These are phyloP conservation scores for Ganoderma resinaceum DNA, from an alignment of 1,284 basidiomycete genomes.

Conservation along the genomic window DNA sequence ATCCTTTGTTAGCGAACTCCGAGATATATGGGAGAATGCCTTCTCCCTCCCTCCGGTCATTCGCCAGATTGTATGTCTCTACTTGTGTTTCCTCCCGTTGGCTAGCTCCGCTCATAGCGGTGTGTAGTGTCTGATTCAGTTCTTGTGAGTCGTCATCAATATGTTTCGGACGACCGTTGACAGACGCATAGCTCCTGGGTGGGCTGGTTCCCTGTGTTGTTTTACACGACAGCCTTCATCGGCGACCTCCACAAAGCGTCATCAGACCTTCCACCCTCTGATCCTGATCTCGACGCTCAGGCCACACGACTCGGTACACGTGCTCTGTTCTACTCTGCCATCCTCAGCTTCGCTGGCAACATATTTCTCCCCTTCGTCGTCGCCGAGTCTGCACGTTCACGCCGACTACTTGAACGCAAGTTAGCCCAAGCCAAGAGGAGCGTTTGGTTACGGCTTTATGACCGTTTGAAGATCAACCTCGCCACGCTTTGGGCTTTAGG, in stretches of 20 bases:
- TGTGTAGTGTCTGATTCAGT: conserved; percentile 77
- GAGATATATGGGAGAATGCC: conserved; percentile 74
- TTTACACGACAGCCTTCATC: conserved; percentile 89
- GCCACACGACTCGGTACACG: conserved; percentile 82
- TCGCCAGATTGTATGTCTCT: conserved; percentile 72
- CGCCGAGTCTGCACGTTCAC: conserved; percentile 37
- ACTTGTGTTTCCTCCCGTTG: conserved; percentile 24
- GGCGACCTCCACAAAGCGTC: conserved; percentile 82
- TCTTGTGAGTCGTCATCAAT: conserved; percentile 71
- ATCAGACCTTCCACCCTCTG: conserved; percentile 40
- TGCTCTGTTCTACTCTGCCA: conserved; percentile 81
- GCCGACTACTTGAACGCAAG: conserved; percentile 36
- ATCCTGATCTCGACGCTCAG: conserved; percentile 42
- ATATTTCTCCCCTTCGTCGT: conserved; percentile 80
- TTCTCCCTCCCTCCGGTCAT: conserved; percentile 78
- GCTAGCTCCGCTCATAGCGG: conserved; percentile 14
- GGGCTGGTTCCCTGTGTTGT: conserved; percentile 90
- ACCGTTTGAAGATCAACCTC: conserved; percentile 59
- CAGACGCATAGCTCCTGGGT: conserved; percentile 68
- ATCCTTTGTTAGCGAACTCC: conserved; percentile 58
- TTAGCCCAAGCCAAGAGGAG: conserved; percentile 27
- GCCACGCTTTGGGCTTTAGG: conserved; percentile 80
- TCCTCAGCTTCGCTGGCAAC: conserved; percentile 76
- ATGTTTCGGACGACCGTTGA: conserved; percentile 20
- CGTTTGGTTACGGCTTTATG: conserved; percentile 38